These are phyloP conservation scores for Solanum chacoense DNA, from an alignment of 305 asterid genomes.

Conservation along the genomic window DNA sequence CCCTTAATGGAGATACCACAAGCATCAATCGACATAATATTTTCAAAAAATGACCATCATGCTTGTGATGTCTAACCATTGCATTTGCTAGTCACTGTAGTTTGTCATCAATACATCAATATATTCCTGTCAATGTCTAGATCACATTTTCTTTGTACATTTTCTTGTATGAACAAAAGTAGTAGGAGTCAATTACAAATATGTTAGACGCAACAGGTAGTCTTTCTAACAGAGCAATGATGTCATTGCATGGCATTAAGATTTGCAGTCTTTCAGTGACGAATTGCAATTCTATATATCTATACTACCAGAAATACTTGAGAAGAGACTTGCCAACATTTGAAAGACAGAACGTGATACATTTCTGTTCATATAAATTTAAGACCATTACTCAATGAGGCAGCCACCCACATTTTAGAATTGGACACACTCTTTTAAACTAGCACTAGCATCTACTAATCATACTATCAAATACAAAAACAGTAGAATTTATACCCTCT, in stretches of 20 bases:
- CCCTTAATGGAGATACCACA: not conserved
- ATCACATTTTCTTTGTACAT: not conserved
- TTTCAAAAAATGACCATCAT: not conserved
- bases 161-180: not conserved
- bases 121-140: not conserved
- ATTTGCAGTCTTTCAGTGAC: not conserved
- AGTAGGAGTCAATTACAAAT: not conserved
- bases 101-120: not conserved
- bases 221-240: not conserved
- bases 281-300: not conserved
- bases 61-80: not conserved
- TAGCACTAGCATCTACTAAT: not conserved
- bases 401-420: constrained; percentile 45
- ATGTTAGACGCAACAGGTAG: not conserved
- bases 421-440: not conserved
- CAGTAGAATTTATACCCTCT: not conserved
- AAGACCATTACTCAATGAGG: not conserved
- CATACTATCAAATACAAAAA: not conserved
- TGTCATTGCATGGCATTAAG: not conserved
- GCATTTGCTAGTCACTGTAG: not conserved
- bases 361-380: not conserved
- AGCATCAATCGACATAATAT: not conserved
- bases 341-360: not conserved
- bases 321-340: not conserved
- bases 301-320: not conserved